phyloP scores from a whole-genome alignment of 1,139 yeast genomes.

The Suhomyces chickasaworum region DNA sequence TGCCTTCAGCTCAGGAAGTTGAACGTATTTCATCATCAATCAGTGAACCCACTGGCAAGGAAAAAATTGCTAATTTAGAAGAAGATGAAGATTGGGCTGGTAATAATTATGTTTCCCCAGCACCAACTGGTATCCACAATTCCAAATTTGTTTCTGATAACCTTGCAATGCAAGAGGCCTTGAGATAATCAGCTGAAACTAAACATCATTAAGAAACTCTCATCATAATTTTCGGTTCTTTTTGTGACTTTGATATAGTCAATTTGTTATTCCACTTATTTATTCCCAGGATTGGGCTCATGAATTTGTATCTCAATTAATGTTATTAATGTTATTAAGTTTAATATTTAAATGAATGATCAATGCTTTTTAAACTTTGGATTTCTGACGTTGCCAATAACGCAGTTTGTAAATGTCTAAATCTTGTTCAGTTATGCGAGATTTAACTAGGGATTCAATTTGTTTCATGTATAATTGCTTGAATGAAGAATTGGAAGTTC shows the following conservation, averaged over 20 bases:
- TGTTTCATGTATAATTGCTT: background rate
- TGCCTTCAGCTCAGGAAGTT: slow-evolving; percentile 58
- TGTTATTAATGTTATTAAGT: background rate
- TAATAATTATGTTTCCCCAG: background rate
- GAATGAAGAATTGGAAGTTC: background rate
- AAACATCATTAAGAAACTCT: background rate
- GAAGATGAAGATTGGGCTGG: slow-evolving; percentile 23
- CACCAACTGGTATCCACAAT: slow-evolving; percentile 12
- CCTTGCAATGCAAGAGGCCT: slow-evolving; percentile 23
- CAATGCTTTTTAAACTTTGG: background rate
- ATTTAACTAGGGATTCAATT: background rate
- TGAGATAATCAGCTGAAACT: slow-evolving; percentile 12
- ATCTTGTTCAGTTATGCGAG: background rate
- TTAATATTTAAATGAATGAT: background rate
- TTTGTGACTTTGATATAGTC: background rate
- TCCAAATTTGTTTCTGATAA: slow-evolving; percentile 17
- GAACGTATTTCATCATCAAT: slow-evolving; percentile 30
- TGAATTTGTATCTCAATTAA: background rate
- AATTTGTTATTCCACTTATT: background rate
- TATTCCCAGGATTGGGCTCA: background rate
- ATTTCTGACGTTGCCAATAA: slow-evolving; percentile 7
- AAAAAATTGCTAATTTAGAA: slow-evolving; percentile 17
- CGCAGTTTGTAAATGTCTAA: slow-evolving; percentile 4
- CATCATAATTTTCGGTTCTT: background rate
- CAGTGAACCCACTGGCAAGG: slow-evolving; percentile 11